Percentiles rank a stretch among this genome's conserved stretches.
These are phyloP conservation scores for Camelina hispida DNA, from an alignment of 345 rosid genomes.

Conservation along the genomic window DNA sequence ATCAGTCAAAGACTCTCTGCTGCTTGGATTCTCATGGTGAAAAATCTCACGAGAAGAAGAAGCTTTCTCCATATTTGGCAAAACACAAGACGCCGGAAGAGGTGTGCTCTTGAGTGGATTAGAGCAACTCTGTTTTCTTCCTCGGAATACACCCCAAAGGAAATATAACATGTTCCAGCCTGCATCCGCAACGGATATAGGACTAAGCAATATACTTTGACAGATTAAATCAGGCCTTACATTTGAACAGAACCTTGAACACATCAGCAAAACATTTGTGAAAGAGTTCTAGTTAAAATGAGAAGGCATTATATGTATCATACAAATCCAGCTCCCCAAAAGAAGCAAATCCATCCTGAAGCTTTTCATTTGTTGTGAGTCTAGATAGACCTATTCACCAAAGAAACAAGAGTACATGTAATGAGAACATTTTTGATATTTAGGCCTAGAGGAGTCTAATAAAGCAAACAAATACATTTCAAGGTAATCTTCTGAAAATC, in stretches of 20 bases:
- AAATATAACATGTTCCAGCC: slow-evolving; percentile 90
- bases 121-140: slow-evolving; percentile 50
- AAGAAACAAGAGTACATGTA: slow-evolving; percentile 2
- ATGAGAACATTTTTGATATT: not conserved
- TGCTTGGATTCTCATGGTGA: slow-evolving; percentile 43
- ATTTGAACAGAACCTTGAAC: too few relatives aligned
- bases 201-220: slow-evolving; percentile 19
- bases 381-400: slow-evolving; percentile 68
- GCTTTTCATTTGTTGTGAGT: slow-evolving; percentile 75
- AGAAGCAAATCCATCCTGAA: slow-evolving; percentile 72
- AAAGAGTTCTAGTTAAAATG: too few relatives aligned
- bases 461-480: not conserved
- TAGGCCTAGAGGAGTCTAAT: not conserved
- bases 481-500: too few relatives aligned
- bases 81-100: slow-evolving; percentile 32
- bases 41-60: slow-evolving; percentile 43
- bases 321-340: slow-evolving; percentile 59
- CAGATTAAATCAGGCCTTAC: too few relatives aligned
- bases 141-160: slow-evolving; percentile 94
- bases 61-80: slow-evolving; percentile 42
- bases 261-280: too few relatives aligned
- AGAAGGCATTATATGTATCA: too few relatives aligned
- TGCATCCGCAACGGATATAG: slow-evolving; percentile 44
- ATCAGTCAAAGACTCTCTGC: slow-evolving; percentile 37
- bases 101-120: slow-evolving; percentile 49